These are phyloP conservation scores for Emericellopsis atlantica DNA, from an alignment of 2,329 filamentous ascomycete species.

Conservation along the genomic window DNA sequence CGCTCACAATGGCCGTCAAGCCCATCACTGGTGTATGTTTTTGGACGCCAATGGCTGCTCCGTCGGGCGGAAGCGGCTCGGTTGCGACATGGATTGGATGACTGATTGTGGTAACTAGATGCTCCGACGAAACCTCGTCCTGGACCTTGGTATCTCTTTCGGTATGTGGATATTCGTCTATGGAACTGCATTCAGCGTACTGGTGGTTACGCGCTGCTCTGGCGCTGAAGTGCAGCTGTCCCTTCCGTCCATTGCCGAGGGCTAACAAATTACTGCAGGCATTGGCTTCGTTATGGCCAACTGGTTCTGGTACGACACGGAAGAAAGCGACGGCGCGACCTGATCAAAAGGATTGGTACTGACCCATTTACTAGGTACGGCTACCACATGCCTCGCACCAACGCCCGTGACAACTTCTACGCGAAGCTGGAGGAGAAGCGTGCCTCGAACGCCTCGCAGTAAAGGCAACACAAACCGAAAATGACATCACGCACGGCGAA, in stretches of 20 bases:
- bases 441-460: conserved; percentile 20
- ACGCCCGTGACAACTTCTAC: conserved; percentile 46
- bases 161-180: conserved; percentile 25
- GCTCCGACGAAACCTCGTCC: conserved; percentile 45
- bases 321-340: background rate
- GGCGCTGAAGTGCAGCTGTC: background rate
- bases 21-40: conserved; percentile 48
- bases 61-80: conserved; percentile 1
- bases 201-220: background rate
- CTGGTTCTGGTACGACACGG: conserved; percentile 40
- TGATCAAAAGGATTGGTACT: conserved; percentile 1
- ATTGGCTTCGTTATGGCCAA: conserved; percentile 41
- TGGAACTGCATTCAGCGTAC: background rate
- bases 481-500: background rate
- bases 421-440: conserved; percentile 44
- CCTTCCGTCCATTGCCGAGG: background rate
- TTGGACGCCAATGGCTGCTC: conserved; percentile 16
- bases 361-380: conserved; percentile 35
- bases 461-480: conserved; percentile 4
- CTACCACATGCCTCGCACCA: conserved; percentile 47
- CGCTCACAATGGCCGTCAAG: conserved; percentile 37
- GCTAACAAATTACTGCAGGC: conserved; percentile 21
- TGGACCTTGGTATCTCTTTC: conserved; percentile 41
- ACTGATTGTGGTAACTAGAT: conserved; percentile 27
- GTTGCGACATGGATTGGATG: conserved; percentile 11